Evolutionary conservation across 495 filamentous ascomycete species (phyloP), one percentile per base, ranked within the genome.

Genomic region (Aspergillus sclerotiicarbonarius): DNA sequence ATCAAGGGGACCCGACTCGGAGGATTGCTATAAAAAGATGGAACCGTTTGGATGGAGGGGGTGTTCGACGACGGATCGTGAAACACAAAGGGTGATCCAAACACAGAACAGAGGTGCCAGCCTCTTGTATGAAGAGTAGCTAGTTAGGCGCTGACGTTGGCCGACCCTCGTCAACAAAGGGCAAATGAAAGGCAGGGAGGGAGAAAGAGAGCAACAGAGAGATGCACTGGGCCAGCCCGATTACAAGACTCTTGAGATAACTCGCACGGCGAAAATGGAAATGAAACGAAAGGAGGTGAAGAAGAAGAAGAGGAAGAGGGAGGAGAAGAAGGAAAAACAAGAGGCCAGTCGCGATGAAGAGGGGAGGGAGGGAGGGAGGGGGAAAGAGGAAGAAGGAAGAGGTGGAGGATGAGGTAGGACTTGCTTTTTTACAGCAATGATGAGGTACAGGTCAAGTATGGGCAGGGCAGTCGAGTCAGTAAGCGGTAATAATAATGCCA

Each of bases 161-260:
- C 52, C 46, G 54, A 37, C 55, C 41, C 56, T 65, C 62, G 60
- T 65, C 63, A 62, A 64, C 58, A 60, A 70, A 66, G 62, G 65
- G 58, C 64, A 64, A 50, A 58, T 63, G 59, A 60, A 67, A 47
- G 58, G 58, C 59, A 59, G 43, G 65, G 50, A 59, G 43, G 65
- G 50, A 62, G 49, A 67, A 65, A 73, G 68, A 70, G 49, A 62
- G 66, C 59, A 66, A 65, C 30, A 62, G 64, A 75, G 69, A 71
- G 58, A 59, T 69, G 65, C 67, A 76, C 67, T 73, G 69, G 76
- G 67, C 75, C 75, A 73, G 75, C 75, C 73, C 67, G 54, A 62
- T 71, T 63, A 56, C 61, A 69, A 67, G 67, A 63, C 71, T 74
- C 68, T 75, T 64, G 53, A 59, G 65, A 55, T 57, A 65, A 56